Evolutionary conservation across 1,284 basidiomycete species (phyloP).

Genomic region (Ustilago bromivora): DNA sequence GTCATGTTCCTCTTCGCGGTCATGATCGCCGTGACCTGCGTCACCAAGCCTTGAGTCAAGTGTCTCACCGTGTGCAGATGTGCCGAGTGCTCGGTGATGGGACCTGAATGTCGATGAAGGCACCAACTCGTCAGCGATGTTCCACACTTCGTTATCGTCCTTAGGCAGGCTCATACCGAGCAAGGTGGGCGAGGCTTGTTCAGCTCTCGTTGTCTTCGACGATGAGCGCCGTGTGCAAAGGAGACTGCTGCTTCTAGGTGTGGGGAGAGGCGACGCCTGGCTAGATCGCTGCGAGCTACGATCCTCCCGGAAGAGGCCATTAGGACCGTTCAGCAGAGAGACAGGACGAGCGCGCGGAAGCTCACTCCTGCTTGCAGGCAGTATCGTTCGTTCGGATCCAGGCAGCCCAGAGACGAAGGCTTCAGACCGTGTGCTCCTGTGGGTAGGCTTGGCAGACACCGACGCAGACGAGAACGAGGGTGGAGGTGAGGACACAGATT

Average conservation of each 20-base stretch:
- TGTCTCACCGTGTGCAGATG: slow-evolving; percentile 3
- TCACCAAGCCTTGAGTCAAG: slow-evolving; percentile 16
- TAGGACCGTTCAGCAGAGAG: slow-evolving; percentile 43
- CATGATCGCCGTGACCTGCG: slow-evolving; percentile 3
- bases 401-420: slow-evolving; percentile 31
- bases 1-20: slow-evolving; percentile 11
- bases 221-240: slow-evolving; percentile 23
- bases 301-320: slow-evolving; percentile 37
- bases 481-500: slow-evolving; percentile 9
- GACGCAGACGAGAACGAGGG: slow-evolving; percentile 23
- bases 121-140: slow-evolving; percentile 42
- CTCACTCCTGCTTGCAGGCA: slow-evolving; percentile 36
- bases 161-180: slow-evolving; percentile 37
- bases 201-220: slow-evolving; percentile 10
- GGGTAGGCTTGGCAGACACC: slow-evolving; percentile 24
- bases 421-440: slow-evolving; percentile 32
- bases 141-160: slow-evolving; percentile 45
- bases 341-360: slow-evolving; percentile 38
- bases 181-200: slow-evolving; percentile 34
- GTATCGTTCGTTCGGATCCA: slow-evolving; percentile 20
- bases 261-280: slow-evolving; percentile 34
- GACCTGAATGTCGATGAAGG: not conserved
- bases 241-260: slow-evolving; percentile 40
- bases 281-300: slow-evolving; percentile 25
- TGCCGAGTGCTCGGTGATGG: not conserved